phyloP scores from a whole-genome alignment of 495 filamentous ascomycete species.

The Entonaema liquescens region DNA sequence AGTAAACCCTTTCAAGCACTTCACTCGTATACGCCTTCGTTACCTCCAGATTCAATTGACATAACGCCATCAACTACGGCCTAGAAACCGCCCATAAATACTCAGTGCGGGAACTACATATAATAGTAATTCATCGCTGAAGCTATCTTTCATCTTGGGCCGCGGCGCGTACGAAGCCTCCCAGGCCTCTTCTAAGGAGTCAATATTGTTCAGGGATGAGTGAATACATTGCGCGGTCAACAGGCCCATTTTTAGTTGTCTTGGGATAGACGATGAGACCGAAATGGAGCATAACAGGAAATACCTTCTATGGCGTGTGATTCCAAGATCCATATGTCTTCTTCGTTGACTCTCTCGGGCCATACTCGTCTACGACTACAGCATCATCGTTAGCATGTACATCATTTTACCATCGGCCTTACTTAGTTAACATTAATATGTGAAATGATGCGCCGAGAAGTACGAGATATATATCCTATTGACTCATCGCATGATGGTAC shows the following conservation, averaged over 20 bases:
- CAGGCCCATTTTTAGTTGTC: too few relatives aligned
- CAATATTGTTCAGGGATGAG: neutral
- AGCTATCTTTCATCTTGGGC: neutral
- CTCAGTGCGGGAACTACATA: too few relatives aligned
- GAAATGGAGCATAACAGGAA: neutral
- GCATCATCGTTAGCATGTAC: neutral
- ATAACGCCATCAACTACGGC: neutral
- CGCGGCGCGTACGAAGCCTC: neutral
- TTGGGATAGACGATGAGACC: neutral
- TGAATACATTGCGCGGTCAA: neutral
- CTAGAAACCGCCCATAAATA: too few relatives aligned
- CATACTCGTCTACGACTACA: neutral
- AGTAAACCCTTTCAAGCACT: neutral
- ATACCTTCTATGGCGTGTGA: neutral
- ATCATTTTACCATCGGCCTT: too few relatives aligned
- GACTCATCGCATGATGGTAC: neutral
- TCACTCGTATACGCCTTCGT: neutral
- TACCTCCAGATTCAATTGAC: neutral
- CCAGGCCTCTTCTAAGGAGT: neutral
- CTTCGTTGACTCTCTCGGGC: neutral
- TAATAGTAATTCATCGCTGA: neutral
- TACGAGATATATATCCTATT: neutral
- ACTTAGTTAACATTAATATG: too few relatives aligned
- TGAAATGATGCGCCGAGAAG: too few relatives aligned
- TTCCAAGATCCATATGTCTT: neutral